These are phyloP conservation scores for Fomes fomentarius DNA, from an alignment of 1,284 basidiomycete genomes.

Conservation along the genomic window DNA sequence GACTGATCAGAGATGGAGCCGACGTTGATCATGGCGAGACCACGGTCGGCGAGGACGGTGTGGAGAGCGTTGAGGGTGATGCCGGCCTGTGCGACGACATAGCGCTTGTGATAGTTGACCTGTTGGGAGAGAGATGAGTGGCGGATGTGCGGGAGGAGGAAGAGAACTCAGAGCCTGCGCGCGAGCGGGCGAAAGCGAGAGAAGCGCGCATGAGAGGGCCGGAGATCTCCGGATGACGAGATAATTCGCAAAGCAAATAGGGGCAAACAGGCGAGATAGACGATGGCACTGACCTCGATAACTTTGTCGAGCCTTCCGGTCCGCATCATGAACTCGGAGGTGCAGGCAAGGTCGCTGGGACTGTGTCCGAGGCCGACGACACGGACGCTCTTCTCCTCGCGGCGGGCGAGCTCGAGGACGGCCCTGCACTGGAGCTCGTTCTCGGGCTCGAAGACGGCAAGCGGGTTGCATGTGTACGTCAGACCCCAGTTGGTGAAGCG, in stretches of 20 bases:
- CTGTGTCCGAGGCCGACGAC: slow-evolving; percentile 92
- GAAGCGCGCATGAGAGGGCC: slow-evolving; percentile 18
- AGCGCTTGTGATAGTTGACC: slow-evolving; percentile 74
- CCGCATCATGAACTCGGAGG: slow-evolving; percentile 81
- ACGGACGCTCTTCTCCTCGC: slow-evolving; percentile 74
- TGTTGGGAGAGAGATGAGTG: slow-evolving; percentile 35
- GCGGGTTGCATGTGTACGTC: slow-evolving; percentile 67
- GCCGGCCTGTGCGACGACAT: slow-evolving; percentile 77
- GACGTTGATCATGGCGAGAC: slow-evolving; percentile 88
- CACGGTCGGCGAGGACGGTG: slow-evolving; percentile 62
- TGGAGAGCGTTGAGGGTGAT: slow-evolving; percentile 81
- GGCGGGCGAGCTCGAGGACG: slow-evolving; percentile 83
- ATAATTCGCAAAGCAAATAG: slow-evolving; percentile 29
- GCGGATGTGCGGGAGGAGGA: slow-evolving; percentile 13
- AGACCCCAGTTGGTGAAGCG: slow-evolving; percentile 75
- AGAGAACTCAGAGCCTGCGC: slow-evolving; percentile 1
- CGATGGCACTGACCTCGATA: slow-evolving; percentile 63
- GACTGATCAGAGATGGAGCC: slow-evolving; percentile 98
- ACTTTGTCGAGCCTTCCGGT: slow-evolving; percentile 73
- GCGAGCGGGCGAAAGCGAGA: background rate
- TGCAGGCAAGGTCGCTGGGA: slow-evolving; percentile 91
- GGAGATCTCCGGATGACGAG: slow-evolving; percentile 32
- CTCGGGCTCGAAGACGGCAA: slow-evolving; percentile 78
- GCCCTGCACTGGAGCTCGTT: slow-evolving; percentile 74
- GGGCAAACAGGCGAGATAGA: slow-evolving; percentile 14